Base-by-base conservation (phyloP, 306 rosid genomes). In the Trifolium repens region DNA sequence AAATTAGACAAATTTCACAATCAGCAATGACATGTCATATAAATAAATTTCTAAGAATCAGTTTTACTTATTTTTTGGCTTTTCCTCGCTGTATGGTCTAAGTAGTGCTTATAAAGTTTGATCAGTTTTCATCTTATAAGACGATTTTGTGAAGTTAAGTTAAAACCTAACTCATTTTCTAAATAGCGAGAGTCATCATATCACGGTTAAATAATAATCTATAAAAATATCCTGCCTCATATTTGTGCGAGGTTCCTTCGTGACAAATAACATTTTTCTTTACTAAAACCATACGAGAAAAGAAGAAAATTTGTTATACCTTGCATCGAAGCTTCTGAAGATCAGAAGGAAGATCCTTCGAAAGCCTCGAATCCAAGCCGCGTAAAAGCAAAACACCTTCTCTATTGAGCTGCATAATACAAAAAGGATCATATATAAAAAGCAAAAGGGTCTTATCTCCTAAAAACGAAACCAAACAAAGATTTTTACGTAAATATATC, bases 271-370 rank as follows among this genome's bases (percentile, higher is more conserved):
- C 11, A 9, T 30, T 24, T 26, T 39, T 52, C 16, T 8, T 44
- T 62, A 7, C 46, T 4, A 24, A 57, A 57, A 57, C 35, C 8
- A 24, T 57, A 24, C 8, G 1, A 5, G 15, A 57, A 57, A 12
- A 57, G 15, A 39, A 10, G 26, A 50, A 17, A 14, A 0, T 12
- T 32, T 50, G 37, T 11, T 62, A 50, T 88, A 94, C 97, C 97
- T 94, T 94, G 96, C 98, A 94, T 50, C 97, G 76, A 72, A 94
- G 99, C 79, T 90, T 94, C 81, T 94, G 99, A 73, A 94, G 99
- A 88, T 94, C 98, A 77, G 97, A 81, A 74, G 99, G 96, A 85
- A 94, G 96, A 80, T 92, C 98, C 86, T 92, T 94, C 0, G 99
- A 79, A 15, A 94, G 88, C 82, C 96, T 89, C 2, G 99, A 92